phyloP scores from a whole-genome alignment of 257 asterid species.

The Solanum paucissectum region DNA sequence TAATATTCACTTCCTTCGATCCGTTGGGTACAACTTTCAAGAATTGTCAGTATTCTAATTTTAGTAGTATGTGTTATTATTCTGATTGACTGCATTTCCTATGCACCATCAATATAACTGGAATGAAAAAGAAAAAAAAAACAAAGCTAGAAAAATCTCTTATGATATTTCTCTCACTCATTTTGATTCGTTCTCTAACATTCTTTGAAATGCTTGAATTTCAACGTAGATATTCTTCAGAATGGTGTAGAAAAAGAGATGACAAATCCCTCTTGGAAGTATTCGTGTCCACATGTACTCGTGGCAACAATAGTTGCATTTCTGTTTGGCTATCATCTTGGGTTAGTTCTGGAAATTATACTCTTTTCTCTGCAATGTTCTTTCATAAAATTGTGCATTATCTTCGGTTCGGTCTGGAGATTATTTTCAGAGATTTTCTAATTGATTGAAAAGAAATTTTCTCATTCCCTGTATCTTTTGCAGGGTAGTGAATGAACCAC shows the following conservation, averaged over 20 bases:
- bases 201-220: not conserved
- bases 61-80: not conserved
- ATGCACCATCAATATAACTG: not conserved
- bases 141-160: not conserved
- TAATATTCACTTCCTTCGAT: not conserved
- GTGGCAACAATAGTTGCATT: constrained; percentile 70
- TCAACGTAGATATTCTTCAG: constrained; percentile 36
- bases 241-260: constrained; percentile 30
- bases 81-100: not conserved
- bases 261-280: constrained; percentile 75
- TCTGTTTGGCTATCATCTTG: constrained; percentile 92
- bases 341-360: constrained; percentile 39
- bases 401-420: not conserved
- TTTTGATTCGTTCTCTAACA: not conserved
- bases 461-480: not conserved
- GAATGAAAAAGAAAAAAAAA: not conserved
- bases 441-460: not conserved
- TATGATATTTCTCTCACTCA: not conserved
- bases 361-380: not conserved
- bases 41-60: not conserved
- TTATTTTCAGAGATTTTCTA: not conserved
- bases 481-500: constrained; percentile 95
- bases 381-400: not conserved
- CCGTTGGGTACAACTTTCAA: not conserved
- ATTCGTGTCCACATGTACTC: constrained; percentile 73